Evolutionary conservation across 495 filamentous ascomycete species (phyloP).

Genomic region (Sabuloglossum arenarium): DNA sequence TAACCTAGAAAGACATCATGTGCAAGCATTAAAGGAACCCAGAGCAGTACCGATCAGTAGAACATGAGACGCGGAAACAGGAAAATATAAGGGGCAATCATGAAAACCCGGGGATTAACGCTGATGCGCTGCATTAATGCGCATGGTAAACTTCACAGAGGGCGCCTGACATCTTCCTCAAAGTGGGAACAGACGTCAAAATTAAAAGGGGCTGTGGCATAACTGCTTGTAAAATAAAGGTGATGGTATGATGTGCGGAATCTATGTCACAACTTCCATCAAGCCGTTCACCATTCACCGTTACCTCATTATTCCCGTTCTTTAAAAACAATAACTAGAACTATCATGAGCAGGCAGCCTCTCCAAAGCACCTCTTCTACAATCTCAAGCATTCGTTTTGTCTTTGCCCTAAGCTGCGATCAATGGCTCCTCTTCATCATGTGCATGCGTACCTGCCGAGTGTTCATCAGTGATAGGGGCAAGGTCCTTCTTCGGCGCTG

Average conservation of each 20-base stretch:
- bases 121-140: neutral
- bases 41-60: too few relatives aligned
- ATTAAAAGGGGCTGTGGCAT: constrained; percentile 4
- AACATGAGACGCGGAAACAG: too few relatives aligned
- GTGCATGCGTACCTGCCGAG: constrained; percentile 8
- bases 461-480: neutral
- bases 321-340: neutral
- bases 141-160: neutral
- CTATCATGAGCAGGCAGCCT: neutral
- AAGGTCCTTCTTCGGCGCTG: constrained; percentile 8
- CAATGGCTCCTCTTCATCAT: neutral
- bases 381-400: neutral
- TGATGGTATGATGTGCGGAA: neutral
- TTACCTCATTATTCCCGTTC: neutral
- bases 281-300: neutral
- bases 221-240: neutral
- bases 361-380: neutral
- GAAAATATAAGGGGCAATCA: too few relatives aligned
- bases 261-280: neutral
- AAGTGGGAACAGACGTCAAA: neutral
- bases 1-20: too few relatives aligned
- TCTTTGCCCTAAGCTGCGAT: neutral
- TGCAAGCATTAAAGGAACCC: too few relatives aligned
- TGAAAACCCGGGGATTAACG: neutral
- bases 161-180: neutral